A percentile compares a stretch with the other conserved stretches of the same genome.
Conservation (phyloP, 305 asterid genomes). For the Rubia balearica region DNA sequence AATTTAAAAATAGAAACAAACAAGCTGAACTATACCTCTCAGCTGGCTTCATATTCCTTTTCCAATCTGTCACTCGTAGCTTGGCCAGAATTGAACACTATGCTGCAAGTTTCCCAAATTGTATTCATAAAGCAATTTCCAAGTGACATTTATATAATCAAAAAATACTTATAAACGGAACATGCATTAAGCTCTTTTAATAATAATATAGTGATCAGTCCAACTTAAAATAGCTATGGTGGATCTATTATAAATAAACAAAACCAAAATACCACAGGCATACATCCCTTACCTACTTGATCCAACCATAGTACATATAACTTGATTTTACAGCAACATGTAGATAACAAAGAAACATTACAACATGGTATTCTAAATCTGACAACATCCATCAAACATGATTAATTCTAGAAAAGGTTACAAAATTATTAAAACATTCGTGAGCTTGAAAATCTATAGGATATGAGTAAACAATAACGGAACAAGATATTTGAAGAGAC, state of each 20-base stretch:
- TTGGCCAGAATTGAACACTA: constrained; percentile 62
- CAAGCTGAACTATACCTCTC: constrained; percentile 54
- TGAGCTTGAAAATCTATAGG: not conserved
- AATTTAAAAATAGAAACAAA: not conserved
- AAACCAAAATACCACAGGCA: not conserved
- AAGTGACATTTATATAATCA: not conserved
- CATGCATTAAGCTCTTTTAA: not conserved
- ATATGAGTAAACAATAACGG: not conserved
- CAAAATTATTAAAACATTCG: not conserved
- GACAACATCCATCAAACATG: not conserved
- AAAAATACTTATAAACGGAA: not conserved
- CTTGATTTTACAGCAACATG: not conserved
- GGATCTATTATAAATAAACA: not conserved
- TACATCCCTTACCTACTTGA: not conserved
- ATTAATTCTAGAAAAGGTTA: not conserved
- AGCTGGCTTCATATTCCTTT: constrained; percentile 62
- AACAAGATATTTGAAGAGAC: not conserved
- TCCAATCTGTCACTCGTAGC: constrained; percentile 40
- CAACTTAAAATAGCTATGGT: not conserved
- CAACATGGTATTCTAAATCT: not conserved
- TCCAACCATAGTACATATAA: not conserved
- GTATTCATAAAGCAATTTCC: not conserved
- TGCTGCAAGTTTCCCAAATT: constrained; percentile 41
- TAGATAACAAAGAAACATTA: not conserved
- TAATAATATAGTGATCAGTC: not conserved